A percentile compares a stretch with the other conserved stretches of the same genome.
phyloP scores from a whole-genome alignment of 106 monocot genomes.

The Acorus gramineus region DNA sequence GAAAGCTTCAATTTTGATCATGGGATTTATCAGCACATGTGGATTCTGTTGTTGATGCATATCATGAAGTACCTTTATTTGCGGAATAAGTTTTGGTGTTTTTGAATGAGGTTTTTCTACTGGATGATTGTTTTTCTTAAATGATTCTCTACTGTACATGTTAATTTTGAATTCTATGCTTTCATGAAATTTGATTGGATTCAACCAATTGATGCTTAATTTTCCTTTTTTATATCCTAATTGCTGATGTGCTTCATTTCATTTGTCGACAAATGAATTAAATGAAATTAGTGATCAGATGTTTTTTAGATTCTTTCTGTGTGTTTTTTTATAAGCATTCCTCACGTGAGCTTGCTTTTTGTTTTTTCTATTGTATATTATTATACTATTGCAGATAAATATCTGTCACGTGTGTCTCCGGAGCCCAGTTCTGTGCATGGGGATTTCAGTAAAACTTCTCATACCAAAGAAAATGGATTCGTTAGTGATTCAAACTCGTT shows the following conservation, averaged over 20 bases:
- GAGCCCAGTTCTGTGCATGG: constrained; percentile 24
- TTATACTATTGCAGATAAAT: constrained; percentile 45
- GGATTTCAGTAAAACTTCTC: constrained; percentile 18
- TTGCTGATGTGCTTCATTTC: too few relatives aligned
- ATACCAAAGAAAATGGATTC: constrained; percentile 52
- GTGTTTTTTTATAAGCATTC: background rate
- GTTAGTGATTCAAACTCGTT: constrained; percentile 29
- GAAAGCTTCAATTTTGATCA: too few relatives aligned
- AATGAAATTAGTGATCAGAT: background rate
- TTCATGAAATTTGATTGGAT: background rate
- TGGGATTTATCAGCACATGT: too few relatives aligned
- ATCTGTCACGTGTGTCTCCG: constrained; percentile 29
- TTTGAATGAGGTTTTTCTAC: too few relatives aligned
- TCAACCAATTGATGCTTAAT: background rate
- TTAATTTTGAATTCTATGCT: background rate
- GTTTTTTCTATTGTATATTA: constrained; percentile 4
- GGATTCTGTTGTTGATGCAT: too few relatives aligned
- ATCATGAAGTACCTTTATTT: too few relatives aligned
- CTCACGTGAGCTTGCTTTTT: background rate
- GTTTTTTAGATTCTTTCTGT: background rate
- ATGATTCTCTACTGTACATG: too few relatives aligned
- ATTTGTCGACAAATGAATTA: too few relatives aligned
- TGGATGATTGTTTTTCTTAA: too few relatives aligned
- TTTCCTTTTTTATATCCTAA: too few relatives aligned
- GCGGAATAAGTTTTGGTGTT: too few relatives aligned